Evolutionary conservation across 2,329 filamentous ascomycete genomes (phyloP).

Genomic region (Calonectria pseudoturangicola): DNA sequence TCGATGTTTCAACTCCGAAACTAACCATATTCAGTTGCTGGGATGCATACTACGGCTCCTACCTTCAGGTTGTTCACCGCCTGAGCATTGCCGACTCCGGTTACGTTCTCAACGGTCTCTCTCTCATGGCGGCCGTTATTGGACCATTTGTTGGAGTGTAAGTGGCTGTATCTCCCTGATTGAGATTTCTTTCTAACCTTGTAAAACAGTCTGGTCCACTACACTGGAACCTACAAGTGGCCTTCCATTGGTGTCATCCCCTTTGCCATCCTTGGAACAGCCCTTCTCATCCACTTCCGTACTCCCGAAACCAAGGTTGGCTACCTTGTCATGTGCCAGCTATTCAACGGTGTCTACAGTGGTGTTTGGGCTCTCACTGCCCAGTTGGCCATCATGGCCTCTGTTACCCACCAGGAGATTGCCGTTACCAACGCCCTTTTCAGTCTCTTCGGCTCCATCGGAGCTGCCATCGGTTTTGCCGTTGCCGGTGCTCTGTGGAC

Average conservation of each 20-base stretch:
- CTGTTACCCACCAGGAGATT: slow-evolving; percentile 57
- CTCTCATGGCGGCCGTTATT: slow-evolving; percentile 67
- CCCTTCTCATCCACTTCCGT: slow-evolving; percentile 66
- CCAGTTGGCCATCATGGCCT: slow-evolving; percentile 56
- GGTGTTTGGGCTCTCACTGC: slow-evolving; percentile 68
- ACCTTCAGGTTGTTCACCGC: slow-evolving; percentile 68
- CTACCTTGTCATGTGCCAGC: slow-evolving; percentile 74
- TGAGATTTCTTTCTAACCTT: not conserved
- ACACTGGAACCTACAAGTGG: slow-evolving; percentile 61
- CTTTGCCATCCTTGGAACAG: slow-evolving; percentile 64
- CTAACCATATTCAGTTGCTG: slow-evolving; percentile 64
- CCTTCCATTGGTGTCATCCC: slow-evolving; percentile 62
- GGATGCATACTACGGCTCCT: slow-evolving; percentile 72
- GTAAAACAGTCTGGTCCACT: slow-evolving; percentile 37
- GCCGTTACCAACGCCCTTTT: slow-evolving; percentile 57
- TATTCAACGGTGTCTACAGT: slow-evolving; percentile 68
- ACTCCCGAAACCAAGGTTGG: slow-evolving; percentile 59
- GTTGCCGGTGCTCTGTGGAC: slow-evolving; percentile 59
- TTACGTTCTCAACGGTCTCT: slow-evolving; percentile 68
- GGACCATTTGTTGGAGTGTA: slow-evolving; percentile 67
- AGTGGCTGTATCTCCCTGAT: slow-evolving; percentile 26
- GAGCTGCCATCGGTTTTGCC: slow-evolving; percentile 57
- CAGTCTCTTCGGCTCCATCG: slow-evolving; percentile 55
- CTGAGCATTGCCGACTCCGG: slow-evolving; percentile 61
- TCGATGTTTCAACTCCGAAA: slow-evolving; percentile 67